Percentiles rank a stretch among this genome's conserved stretches.
Conservation (phyloP, 768 basidiomycete genomes). For the Mycena latifolia region DNA sequence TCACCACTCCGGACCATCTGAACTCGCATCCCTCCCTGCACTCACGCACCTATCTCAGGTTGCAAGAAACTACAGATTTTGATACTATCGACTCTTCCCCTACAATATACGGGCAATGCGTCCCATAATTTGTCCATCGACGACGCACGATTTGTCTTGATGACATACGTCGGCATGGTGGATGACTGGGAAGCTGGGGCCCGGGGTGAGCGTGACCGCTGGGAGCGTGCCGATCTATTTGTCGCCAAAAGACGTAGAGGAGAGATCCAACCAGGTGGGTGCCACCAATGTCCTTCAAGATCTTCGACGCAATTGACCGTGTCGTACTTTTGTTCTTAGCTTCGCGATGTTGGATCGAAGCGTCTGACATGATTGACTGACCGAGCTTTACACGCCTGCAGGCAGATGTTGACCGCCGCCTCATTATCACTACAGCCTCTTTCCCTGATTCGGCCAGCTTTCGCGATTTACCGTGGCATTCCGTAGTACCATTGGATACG, state of each 20-base stretch:
- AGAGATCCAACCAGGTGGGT: not conserved
- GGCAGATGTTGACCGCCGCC: too few relatives aligned
- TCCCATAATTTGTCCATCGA: not conserved
- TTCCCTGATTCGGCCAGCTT: too few relatives aligned
- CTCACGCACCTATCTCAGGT: not conserved
- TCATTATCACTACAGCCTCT: too few relatives aligned
- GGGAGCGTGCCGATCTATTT: not conserved
- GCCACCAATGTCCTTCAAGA: not conserved
- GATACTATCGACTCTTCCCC: not conserved
- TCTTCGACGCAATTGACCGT: too few relatives aligned
- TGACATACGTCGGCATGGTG: not conserved
- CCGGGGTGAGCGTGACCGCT: not conserved
- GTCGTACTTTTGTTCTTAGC: not conserved
- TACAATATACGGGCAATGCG: too few relatives aligned
- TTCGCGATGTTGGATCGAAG: not conserved
- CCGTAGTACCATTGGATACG: too few relatives aligned
- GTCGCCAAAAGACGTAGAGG: not conserved
- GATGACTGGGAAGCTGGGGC: not conserved
- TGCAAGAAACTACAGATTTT: not conserved
- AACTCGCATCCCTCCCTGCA: not conserved
- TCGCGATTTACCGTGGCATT: too few relatives aligned
- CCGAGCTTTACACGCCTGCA: too few relatives aligned
- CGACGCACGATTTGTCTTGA: not conserved
- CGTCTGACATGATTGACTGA: too few relatives aligned
- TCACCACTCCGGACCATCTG: not conserved